Evolutionary conservation across 495 filamentous ascomycete species (phyloP).

Genomic region (Aspergillus homomorphus): DNA sequence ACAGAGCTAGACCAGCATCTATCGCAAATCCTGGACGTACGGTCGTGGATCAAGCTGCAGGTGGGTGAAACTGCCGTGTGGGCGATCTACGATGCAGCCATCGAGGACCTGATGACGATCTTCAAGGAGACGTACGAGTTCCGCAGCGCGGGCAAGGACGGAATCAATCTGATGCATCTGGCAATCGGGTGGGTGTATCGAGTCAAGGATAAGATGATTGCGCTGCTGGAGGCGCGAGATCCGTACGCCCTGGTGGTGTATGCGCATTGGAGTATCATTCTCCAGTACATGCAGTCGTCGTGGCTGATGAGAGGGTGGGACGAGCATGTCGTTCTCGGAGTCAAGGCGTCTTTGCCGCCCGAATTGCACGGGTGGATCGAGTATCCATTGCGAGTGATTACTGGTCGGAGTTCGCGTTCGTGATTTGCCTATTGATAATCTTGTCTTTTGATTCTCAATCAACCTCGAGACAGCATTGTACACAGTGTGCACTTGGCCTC

Average conservation of each 20-base stretch:
- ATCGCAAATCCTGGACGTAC: constrained; percentile 15
- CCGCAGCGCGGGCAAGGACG: constrained; percentile 12
- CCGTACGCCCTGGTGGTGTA: constrained; percentile 38
- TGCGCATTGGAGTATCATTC: constrained; percentile 40
- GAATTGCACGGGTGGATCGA: constrained; percentile 30
- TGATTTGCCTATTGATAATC: no score
- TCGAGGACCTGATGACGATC: constrained; percentile 19
- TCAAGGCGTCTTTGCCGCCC: constrained; percentile 20
- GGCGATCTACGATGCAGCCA: constrained; percentile 10
- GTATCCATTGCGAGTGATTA: constrained; percentile 27
- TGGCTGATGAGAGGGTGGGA: constrained; percentile 44
- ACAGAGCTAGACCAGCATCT: constrained; percentile 22
- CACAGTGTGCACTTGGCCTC: no score
- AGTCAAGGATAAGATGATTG: constrained; percentile 30
- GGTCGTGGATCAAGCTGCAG: constrained; percentile 15
- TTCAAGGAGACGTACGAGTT: constrained; percentile 24
- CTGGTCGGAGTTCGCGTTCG: not conserved
- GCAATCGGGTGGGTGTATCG: constrained; percentile 40
- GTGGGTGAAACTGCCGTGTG: not conserved
- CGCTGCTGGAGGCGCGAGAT: constrained; percentile 31
- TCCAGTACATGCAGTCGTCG: constrained; percentile 31
- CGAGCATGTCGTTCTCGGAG: constrained; percentile 34
- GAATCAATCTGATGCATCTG: constrained; percentile 23
- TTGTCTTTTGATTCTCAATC: no score
- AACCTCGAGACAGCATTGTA: no score